Evolutionary conservation across 768 basidiomycete species (phyloP).

Genomic region (Agaricus bisporus): DNA sequence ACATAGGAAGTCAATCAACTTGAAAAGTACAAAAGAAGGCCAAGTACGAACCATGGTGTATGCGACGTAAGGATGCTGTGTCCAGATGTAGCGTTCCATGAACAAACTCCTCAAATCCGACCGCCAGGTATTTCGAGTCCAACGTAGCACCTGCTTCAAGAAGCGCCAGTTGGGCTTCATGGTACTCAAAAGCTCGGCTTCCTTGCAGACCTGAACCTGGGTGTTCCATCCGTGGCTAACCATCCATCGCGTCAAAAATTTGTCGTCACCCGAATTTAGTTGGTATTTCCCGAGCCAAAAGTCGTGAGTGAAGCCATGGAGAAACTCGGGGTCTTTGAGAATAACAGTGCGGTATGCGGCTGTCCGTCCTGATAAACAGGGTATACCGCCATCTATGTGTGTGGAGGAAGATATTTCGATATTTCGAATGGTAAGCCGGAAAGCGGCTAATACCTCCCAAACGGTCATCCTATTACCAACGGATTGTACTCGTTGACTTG

Average conservation of each 20-base stretch:
- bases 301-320: constrained; percentile 91
- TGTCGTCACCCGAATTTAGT: constrained; percentile 90
- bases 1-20: constrained; percentile 41
- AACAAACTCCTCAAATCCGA: constrained; percentile 85
- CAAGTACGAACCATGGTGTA: constrained; percentile 82
- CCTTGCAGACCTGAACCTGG: constrained; percentile 84
- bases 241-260: constrained; percentile 95
- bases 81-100: constrained; percentile 86
- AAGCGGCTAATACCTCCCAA: constrained; percentile 93
- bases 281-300: constrained; percentile 94
- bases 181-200: constrained; percentile 81
- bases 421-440: constrained; percentile 88
- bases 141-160: constrained; percentile 87
- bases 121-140: constrained; percentile 94
- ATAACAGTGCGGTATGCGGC: constrained; percentile 93
- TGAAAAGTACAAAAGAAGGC: constrained; percentile 20
- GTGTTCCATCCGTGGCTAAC: constrained; percentile 93
- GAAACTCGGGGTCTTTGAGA: constrained; percentile 89
- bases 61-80: constrained; percentile 83
- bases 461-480: constrained; percentile 78
- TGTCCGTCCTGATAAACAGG: constrained; percentile 88
- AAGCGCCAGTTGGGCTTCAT: constrained; percentile 98
- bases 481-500: constrained; percentile 83
- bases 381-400: constrained; percentile 89
- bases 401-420: constrained; percentile 87